phyloP scores from a whole-genome alignment of 225 moss, liverwort and hornwort genomes.

The Ulota crispa region DNA sequence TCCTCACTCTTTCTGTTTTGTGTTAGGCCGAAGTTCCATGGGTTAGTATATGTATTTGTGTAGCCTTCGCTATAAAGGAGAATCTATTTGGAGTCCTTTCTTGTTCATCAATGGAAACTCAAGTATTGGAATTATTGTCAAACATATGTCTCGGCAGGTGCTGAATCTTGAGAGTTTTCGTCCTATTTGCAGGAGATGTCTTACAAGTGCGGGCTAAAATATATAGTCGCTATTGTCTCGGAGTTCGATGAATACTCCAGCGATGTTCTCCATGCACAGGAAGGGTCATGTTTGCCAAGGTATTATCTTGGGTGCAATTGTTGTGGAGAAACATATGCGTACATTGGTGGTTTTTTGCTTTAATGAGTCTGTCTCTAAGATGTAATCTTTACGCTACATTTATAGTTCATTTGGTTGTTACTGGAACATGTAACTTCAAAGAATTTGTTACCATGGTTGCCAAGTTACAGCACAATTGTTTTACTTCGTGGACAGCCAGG shows the following conservation, averaged over 20 bases:
- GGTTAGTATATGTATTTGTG: not conserved
- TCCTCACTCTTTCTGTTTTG: not conserved
- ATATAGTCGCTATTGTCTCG: conserved; percentile 76
- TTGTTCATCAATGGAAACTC: conserved; percentile 5
- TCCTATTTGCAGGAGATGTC: conserved; percentile 74
- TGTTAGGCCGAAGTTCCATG: not conserved
- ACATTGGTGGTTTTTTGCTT: not conserved
- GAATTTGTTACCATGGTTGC: not conserved
- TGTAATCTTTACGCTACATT: not conserved
- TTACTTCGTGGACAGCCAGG: conserved; percentile 64
- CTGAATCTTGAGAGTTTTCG: conserved; percentile 18
- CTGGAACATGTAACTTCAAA: conserved; percentile 8
- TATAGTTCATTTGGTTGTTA: conserved; percentile 5
- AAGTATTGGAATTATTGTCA: not conserved
- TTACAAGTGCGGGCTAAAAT: conserved; percentile 65
- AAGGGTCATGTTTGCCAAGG: conserved; percentile 93
- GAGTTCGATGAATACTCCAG: conserved; percentile 92
- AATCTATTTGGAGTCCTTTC: not conserved
- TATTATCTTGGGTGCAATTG: conserved; percentile 26
- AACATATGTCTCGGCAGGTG: not conserved
- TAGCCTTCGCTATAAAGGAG: not conserved
- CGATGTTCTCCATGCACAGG: conserved; percentile 65
- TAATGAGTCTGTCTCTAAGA: not conserved
- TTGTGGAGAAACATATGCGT: not conserved
- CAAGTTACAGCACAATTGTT: conserved; percentile 28